Percentiles rank a stretch among this genome's conserved stretches.
Evolutionary conservation across 139 green algal genomes (phyloP).

Genomic region (Mychonastes homosphaera): DNA sequence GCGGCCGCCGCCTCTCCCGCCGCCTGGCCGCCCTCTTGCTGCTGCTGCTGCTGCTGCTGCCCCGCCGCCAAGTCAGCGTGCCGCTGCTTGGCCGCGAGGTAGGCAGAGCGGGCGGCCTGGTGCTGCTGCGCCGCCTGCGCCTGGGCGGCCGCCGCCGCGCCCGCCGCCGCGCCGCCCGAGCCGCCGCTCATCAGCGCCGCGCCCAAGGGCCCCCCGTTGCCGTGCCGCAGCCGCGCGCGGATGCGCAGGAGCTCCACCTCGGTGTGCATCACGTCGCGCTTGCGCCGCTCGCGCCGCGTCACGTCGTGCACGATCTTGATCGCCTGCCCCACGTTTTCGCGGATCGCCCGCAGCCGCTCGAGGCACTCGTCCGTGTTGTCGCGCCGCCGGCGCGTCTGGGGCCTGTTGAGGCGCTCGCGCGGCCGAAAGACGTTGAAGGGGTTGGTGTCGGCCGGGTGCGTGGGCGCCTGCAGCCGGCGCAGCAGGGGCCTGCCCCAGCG

Average conservation of each 20-base stretch:
- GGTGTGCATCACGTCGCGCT: slow-evolving; percentile 50
- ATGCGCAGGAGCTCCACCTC: slow-evolving; percentile 53
- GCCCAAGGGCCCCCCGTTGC: slow-evolving; percentile 31
- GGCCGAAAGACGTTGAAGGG: slow-evolving; percentile 91
- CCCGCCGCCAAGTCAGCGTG: no score
- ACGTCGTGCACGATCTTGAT: slow-evolving; percentile 50
- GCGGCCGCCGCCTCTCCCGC: no score
- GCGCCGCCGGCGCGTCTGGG: slow-evolving; percentile 72
- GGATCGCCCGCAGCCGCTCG: slow-evolving; percentile 68
- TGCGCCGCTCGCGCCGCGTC: slow-evolving; percentile 56
- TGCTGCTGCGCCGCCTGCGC: not conserved
- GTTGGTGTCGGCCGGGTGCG: slow-evolving; percentile 72
- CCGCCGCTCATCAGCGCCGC: slow-evolving; percentile 3
- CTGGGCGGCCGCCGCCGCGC: not conserved
- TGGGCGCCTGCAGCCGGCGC: slow-evolving; percentile 70
- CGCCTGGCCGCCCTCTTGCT: no score
- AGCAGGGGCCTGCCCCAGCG: slow-evolving; percentile 69
- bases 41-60: no score
- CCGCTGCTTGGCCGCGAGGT: no score
- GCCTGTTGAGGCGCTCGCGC: slow-evolving; percentile 75
- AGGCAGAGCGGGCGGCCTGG: no score
- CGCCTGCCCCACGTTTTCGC: slow-evolving; percentile 50
- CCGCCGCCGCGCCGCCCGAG: not conserved
- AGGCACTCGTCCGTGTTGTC: slow-evolving; percentile 69
- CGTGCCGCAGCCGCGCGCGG: slow-evolving; percentile 29